phyloP scores from a whole-genome alignment of 164 flowering plant genomes.

The Santalum album region DNA sequence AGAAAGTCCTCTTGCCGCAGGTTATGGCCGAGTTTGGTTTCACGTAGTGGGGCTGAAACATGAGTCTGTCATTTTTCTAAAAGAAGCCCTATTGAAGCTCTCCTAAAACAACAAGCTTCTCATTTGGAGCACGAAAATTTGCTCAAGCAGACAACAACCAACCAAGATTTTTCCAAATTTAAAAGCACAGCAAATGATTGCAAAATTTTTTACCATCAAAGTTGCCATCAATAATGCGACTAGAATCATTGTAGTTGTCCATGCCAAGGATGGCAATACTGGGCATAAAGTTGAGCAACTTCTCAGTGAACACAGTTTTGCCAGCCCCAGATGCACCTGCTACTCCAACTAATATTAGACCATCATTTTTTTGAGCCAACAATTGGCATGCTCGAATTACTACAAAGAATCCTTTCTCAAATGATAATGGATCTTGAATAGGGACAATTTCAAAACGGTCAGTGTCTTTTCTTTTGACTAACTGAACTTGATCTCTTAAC shows the following conservation, averaged over 20 bases:
- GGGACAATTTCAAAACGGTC: conserved; percentile 1
- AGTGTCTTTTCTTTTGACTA: neutral
- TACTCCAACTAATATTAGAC: conserved; percentile 1
- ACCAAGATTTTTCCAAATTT: too few species aligned
- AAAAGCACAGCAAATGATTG: neutral
- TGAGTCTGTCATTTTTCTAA: too few species aligned
- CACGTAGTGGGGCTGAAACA: too few species aligned
- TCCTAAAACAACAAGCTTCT: too few species aligned
- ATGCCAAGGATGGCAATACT: neutral
- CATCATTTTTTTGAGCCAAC: conserved; percentile 5
- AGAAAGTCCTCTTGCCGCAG: too few species aligned
- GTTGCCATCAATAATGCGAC: conserved; percentile 7
- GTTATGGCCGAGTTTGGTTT: too few species aligned
- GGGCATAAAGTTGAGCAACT: conserved; percentile 4
- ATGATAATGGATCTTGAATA: conserved; percentile 2
- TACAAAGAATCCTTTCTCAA: conserved; percentile 4
- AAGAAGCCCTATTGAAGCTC: too few species aligned
- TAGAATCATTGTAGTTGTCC: conserved; percentile 6
- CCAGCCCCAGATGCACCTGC: conserved; percentile 8
- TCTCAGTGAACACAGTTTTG: conserved; percentile 5
- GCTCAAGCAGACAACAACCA: too few species aligned
- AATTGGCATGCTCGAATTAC: conserved; percentile 7
- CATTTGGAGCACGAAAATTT: too few species aligned
- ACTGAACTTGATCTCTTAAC: conserved; percentile 4
- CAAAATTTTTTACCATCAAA: conserved; percentile 2